Evolutionary conservation across 2,329 filamentous ascomycete genomes (phyloP), one percentile per base, ranked within the genome.

Genomic region (Microcyclosporella mali): DNA sequence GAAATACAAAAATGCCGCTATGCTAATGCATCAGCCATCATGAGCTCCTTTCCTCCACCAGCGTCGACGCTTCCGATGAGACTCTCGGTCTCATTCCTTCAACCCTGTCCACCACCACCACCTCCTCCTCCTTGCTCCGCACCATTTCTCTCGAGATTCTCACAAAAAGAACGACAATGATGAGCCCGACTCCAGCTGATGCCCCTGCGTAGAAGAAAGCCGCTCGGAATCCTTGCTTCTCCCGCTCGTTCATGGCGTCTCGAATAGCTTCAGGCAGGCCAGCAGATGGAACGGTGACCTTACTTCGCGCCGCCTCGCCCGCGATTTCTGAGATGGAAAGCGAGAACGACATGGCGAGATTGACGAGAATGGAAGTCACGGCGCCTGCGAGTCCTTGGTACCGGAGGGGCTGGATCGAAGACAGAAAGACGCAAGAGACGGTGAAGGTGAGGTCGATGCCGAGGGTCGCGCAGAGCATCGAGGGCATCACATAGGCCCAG

Each of bases 371-470:
- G 10, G 58, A 63, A 18, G 55, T 59, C 3, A 66, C 52, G 1
- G 63, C 63, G 16, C 63, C 63, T 2, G 58, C 59, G 3, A 65
- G 45, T 12, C 60, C 63, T 46, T 66, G 63, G 17, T 58, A 58
- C 8, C 55, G 46, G 15, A 56, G 50, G 4, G 63, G 63, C 37
- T 61, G 59, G 0, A 56, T 48, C 0, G 56, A 45, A 2, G 60
- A 58, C 11, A 65, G 44, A 45, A 61, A 62, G 18, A 65, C 56
- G 16, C 55, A 52, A 12, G 57, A 56, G 3, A 65, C 49, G n/a
- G 58, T 63, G 54, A 58, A 64, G 0, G 63, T 66, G 6, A 65
- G 43, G 43, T 66, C 63, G 40, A 63, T 57, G 21, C 62, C 63
- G 6, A 64, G 45, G 1, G 63, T 64, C 2, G 57, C 58, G 46